Conservation (phyloP, 345 rosid genomes). For the Eucalyptus curtisii region DNA sequence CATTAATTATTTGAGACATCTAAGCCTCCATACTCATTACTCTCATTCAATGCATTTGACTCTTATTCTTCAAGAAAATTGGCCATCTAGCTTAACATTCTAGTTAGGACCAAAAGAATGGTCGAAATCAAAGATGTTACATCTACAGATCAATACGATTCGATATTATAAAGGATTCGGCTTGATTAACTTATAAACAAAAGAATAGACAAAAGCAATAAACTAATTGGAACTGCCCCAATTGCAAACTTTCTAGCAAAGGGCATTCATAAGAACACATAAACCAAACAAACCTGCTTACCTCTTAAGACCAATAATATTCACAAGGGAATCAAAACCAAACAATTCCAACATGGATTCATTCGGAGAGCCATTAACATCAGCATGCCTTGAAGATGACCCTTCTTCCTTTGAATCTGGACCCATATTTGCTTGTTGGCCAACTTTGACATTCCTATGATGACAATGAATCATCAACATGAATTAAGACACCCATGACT, state of each 20-base stretch:
- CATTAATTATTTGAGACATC: too few species aligned
- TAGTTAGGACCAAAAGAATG: too few species aligned
- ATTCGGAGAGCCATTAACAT: constrained; percentile 33
- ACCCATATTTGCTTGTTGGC: constrained; percentile 11
- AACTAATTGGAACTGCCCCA: background rate
- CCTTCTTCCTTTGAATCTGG: constrained; percentile 20
- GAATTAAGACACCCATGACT: background rate
- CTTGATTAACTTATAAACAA: background rate
- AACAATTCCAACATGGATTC: constrained; percentile 83
- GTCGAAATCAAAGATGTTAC: background rate
- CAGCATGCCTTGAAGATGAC: constrained; percentile 21
- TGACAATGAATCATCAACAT: background rate
- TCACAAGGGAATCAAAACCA: constrained; percentile 98
- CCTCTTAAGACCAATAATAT: constrained; percentile 97
- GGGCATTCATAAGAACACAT: background rate
- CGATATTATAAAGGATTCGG: background rate
- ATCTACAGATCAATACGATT: background rate
- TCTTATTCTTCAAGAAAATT: too few species aligned
- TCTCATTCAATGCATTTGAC: too few species aligned
- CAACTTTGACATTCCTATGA: constrained; percentile 52
- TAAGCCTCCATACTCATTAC: too few species aligned
- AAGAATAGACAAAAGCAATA: background rate
- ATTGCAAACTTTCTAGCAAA: background rate
- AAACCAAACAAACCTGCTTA: constrained; percentile 3
- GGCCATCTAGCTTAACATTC: too few species aligned